These are phyloP conservation scores for Graphilbum ipis-grandicollis DNA, from an alignment of 2,329 filamentous ascomycete species.

Conservation along the genomic window DNA sequence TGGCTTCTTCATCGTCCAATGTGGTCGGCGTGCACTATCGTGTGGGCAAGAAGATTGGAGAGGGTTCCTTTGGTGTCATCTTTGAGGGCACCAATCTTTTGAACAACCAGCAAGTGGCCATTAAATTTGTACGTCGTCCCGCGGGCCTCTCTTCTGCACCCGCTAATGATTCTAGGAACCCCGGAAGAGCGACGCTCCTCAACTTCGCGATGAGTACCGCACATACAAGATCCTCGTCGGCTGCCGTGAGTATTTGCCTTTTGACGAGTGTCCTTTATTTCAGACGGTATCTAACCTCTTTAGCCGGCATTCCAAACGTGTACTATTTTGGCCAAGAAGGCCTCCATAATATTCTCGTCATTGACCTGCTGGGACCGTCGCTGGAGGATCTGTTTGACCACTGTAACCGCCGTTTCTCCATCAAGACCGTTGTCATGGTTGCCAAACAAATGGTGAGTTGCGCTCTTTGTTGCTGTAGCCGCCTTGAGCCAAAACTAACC, in stretches of 20 bases:
- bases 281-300: constrained; percentile 6
- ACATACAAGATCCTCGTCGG: constrained; percentile 99
- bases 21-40: constrained; percentile 98
- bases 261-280: neutral
- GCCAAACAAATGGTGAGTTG: constrained; percentile 83
- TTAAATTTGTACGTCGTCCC: constrained; percentile 72
- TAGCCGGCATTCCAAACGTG: constrained; percentile 96
- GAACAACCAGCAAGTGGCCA: constrained; percentile 98
- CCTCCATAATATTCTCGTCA: constrained; percentile 96
- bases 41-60: constrained; percentile 98
- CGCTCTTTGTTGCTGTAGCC: neutral
- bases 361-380: constrained; percentile 86
- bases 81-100: constrained; percentile 97
- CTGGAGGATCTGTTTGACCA: constrained; percentile 96
- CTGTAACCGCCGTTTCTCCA: constrained; percentile 85
- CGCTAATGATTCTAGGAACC: constrained; percentile 81
- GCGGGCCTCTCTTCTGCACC: neutral
- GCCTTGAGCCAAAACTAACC: neutral
- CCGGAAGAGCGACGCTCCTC: constrained; percentile 93
- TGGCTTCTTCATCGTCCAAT: constrained; percentile 85
- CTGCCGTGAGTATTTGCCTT: constrained; percentile 59
- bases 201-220: constrained; percentile 93
- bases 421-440: constrained; percentile 98
- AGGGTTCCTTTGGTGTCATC: constrained; percentile 96
- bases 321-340: constrained; percentile 99